A percentile compares a stretch with the other conserved stretches of the same genome.
Conservation (phyloP, 176 grass and related monocot genomes). For the Oryza meyeriana region DNA sequence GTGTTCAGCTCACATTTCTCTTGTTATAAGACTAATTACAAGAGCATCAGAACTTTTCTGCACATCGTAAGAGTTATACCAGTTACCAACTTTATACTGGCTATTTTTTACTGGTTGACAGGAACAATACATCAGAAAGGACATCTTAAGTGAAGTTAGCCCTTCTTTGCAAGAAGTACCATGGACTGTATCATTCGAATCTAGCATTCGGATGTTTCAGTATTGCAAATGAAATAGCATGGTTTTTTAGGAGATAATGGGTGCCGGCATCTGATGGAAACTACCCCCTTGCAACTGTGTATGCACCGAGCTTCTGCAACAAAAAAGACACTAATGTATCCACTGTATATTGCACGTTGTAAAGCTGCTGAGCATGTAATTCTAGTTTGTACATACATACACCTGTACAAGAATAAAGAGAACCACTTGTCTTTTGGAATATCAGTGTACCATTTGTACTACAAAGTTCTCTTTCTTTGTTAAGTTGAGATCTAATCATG, state of each 20-base stretch:
- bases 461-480: constrained; percentile 10
- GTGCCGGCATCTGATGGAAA: constrained; percentile 11
- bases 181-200: neutral
- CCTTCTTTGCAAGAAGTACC: constrained; percentile 7
- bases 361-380: constrained; percentile 21
- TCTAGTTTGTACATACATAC: constrained; percentile 36
- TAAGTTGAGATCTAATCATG: constrained; percentile 40
- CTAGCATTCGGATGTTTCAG: neutral
- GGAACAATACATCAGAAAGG: constrained; percentile 37
- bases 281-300: neutral
- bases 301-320: neutral
- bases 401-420: constrained; percentile 39
- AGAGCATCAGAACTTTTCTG: neutral
- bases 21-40: neutral
- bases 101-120: constrained; percentile 30
- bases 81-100: constrained; percentile 3
- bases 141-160: constrained; percentile 23
- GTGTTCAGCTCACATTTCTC: neutral
- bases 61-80: neutral
- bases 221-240: neutral
- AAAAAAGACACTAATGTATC: neutral
- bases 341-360: constrained; percentile 19
- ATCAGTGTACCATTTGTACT: constrained; percentile 25
- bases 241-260: neutral
- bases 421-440: constrained; percentile 20